phyloP scores from a whole-genome alignment of 148 eudicot species.

The Heliosperma pusillum region DNA sequence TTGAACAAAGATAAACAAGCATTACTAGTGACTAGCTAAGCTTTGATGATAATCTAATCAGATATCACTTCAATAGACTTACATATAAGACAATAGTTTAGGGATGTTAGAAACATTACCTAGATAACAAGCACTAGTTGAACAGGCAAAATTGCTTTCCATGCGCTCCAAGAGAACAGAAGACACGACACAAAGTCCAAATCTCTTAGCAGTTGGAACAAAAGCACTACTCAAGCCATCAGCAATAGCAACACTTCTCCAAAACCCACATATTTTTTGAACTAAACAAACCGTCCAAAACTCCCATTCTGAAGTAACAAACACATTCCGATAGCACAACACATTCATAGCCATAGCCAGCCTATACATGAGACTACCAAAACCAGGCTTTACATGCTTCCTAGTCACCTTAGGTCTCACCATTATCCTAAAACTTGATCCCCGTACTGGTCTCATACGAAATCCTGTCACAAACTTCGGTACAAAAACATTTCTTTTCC shows the following conservation, averaged over 20 bases:
- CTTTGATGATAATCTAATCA: background rate
- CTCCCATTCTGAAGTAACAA: constrained; percentile 25
- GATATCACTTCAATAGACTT: background rate
- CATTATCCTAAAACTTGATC: constrained; percentile 15
- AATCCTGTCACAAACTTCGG: constrained; percentile 10
- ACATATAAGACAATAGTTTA: background rate
- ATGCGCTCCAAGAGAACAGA: constrained; percentile 19
- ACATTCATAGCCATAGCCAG: constrained; percentile 23
- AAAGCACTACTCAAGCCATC: constrained; percentile 21
- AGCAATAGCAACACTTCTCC: constrained; percentile 23
- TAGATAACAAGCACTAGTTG: constrained; percentile 16
- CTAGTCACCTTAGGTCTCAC: constrained; percentile 10
- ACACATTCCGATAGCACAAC: constrained; percentile 16
- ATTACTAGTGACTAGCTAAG: background rate
- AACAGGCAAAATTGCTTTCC: constrained; percentile 19
- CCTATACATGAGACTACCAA: constrained; percentile 26
- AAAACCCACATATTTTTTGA: constrained; percentile 15
- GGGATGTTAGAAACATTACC: constrained; percentile 17
- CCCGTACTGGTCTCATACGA: constrained; percentile 19
- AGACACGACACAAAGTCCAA: constrained; percentile 21
- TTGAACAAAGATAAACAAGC: background rate
- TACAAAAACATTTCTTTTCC: background rate
- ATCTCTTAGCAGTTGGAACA: constrained; percentile 2
- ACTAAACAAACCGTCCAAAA: constrained; percentile 24
- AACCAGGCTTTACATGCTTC: background rate